Evolutionary conservation across 805 yeast species (phyloP), one percentile per base, ranked within the genome.

Genomic region (Candida railenensis): DNA sequence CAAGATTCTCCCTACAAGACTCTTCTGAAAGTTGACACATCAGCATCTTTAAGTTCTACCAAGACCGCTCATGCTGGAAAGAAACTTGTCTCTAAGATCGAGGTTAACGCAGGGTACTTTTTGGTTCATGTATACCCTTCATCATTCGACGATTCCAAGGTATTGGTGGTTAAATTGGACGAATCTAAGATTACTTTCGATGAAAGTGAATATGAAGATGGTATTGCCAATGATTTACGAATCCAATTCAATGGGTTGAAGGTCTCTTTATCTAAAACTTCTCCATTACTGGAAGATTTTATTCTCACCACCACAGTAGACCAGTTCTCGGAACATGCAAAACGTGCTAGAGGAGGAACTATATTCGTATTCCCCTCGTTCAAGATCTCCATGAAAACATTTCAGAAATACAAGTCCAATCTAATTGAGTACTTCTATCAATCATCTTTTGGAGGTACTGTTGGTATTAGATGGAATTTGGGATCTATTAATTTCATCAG

Each of bases 391-490:
- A 91, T 91, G 97, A 78, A 82, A 41, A 82, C 95, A 0, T 78
- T 80, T 70, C 91, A 89, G 56, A 63, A 67, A 28, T 70, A 70
- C 22, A 66, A 74, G 9, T 73, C 78, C 15, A 76, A 78, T 38
- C 50, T 73, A 3, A 78, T 94, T 37, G 85, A 86, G 54, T 89
- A 84, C 57, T 69, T 76, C 1, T 94, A 80, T 62, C 75, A 74
- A 40, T 82, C 94, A 42, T 72, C 82, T 2, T 89, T 94, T 69
- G 96, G 89, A 7, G 97, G 96, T 22, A 82, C 89, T 14, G 94
- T 94, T 34, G 96, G 89, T 49, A 83, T 94, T 1, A 78, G 89
- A 42, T 94, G 99, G 99, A 94, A 94, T 61, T 68, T 94, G 22
- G 97, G 98, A 0, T 85, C 96, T 0, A 83, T 94, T 16, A 88